These are phyloP conservation scores for Tolypocladium paradoxum DNA, from an alignment of 2,329 filamentous ascomycete species.

Conservation along the genomic window DNA sequence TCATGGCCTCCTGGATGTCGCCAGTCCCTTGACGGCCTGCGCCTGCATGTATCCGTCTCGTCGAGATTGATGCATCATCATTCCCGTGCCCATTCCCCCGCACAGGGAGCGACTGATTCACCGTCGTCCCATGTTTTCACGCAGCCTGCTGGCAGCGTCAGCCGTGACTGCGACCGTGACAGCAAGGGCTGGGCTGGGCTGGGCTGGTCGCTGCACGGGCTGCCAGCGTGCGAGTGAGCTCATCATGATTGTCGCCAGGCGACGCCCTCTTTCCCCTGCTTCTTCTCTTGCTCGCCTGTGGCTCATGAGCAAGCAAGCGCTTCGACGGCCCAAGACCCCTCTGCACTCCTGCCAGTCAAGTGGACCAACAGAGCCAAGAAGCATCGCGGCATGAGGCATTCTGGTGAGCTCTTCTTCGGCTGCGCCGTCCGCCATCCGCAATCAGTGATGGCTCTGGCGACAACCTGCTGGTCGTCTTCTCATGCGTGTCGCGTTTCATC, in stretches of 20 bases:
- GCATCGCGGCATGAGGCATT: not conserved
- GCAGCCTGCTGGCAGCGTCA: not conserved
- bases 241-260: not conserved
- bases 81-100: not conserved
- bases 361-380: not conserved
- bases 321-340: not conserved
- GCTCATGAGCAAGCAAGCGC: not conserved
- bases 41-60: not conserved
- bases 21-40: not conserved
- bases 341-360: not conserved
- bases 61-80: not conserved
- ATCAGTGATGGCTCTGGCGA: not conserved
- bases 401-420: not conserved
- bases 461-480: not conserved
- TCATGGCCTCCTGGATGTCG: not conserved
- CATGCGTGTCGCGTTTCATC: not conserved
- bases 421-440: not conserved
- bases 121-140: conserved; percentile 2
- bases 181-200: not conserved
- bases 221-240: conserved; percentile 4
- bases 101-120: conserved; percentile 11
- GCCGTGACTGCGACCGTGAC: conserved; percentile 3
- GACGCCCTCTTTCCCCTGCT: not conserved
- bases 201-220: not conserved
- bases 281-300: not conserved